Evolutionary conservation across 805 yeast species (phyloP), one percentile per base, ranked within the genome.

Genomic region (Torulaspora quercuum): DNA sequence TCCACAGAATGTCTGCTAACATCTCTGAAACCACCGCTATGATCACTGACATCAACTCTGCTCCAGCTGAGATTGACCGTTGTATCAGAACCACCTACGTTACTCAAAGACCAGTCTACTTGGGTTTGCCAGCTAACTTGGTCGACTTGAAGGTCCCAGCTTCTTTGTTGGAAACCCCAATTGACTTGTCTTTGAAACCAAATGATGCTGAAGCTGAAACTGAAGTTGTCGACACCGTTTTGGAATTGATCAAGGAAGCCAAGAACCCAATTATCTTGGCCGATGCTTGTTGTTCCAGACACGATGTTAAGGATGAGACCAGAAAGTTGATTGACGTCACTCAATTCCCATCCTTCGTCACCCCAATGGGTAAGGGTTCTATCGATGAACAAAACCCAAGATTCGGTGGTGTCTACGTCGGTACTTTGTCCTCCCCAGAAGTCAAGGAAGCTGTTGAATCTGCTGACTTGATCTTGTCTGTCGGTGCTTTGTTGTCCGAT

Each of bases 281-380:
- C 29, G 95, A 85, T 67, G 95, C 95, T 30, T 85, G 95, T 72
- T 86, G 89, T 42, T 67, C 80, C 32, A 75, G 95, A 67, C 94
- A 85, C 65, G 68, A 70, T 48, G 82, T 80, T 47, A 72, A 70
- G 55, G 62, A 63, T n/a, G 85, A 80, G 62, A 80, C 83, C 42
- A 68, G 65, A 44, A 64, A 70, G 50, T 72, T 85, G 57, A 80
- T 81, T 33, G 73, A 75, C 39, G 59, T 67, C 41, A 82, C 94
- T 33, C 77, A 81, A 60, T 84, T 78, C 78, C 90, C 92, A 29
- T 80, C 82, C 32, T 85, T 77, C 63, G 81, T 81, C 39, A 86
- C 95, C 36, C 95, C 95, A 52, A 83, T 85, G 92, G 95, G 95
- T 65, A 85, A 85, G 65, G 82, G 87, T 42, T 70, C 77, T 16